Base-by-base conservation (phyloP, 495 filamentous ascomycete species). In the Xylaria telfairii region DNA sequence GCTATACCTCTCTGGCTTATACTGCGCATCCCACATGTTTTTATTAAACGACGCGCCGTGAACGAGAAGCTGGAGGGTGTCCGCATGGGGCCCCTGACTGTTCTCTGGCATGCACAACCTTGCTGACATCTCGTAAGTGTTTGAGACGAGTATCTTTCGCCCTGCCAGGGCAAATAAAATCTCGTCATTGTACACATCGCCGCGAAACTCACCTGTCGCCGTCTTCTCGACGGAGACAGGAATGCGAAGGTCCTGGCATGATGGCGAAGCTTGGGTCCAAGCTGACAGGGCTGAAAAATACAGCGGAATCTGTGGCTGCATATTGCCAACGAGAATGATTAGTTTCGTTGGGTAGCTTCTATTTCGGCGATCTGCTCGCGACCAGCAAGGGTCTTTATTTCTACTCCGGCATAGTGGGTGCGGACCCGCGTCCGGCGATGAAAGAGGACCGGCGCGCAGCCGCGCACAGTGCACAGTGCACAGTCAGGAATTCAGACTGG, bases 1-100 rank as follows among this genome's bases (percentile, higher is more conserved):
- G 26, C 73, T 75, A 41, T 77, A 75, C 30, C 54, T 75, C 54
- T 73, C 75, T 12, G 71, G 70, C 37, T 77, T 63, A 28, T 47
- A 59, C 30, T 69, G 49, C 44, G 67, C 49, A 13, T 69, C 67
- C 74, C 71, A 76, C 68, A 76, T 71, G 10, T 62, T 51, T 37
- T 69, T 71, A 57, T 73, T 76, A 42, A 69, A 71, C 12, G 60
- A 66, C 34, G 64, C 71, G 5, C 71, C 67, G 62, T 76, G 74
- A 26, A 71, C 26, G 15, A 76, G 71, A 12, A 76, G 56, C 46
- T 76, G 71, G 21, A 76, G 74, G 30, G 67, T 75, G 42, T 76
- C 69, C 7, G 65, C 57, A 15, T 60, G 69, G 44, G 68, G 46
- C 13, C 59, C 56, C n/a, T 65, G 21, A 9, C 15, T 57, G n/a